Evolutionary conservation across 768 basidiomycete genomes (phyloP).

Genomic region (Phlebiopsis flavidoalba): DNA sequence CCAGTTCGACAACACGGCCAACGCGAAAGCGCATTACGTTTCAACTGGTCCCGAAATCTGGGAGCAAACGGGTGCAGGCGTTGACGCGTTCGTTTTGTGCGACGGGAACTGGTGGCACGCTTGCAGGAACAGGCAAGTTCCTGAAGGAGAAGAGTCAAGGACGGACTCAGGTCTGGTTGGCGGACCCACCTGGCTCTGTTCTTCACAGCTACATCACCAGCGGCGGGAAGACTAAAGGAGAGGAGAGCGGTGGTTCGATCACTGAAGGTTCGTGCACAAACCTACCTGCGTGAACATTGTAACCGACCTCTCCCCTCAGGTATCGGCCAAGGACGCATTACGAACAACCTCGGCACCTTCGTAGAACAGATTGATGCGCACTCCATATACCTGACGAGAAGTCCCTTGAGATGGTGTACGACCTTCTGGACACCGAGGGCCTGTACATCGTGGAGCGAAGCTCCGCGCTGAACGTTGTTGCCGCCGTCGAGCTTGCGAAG

Average conservation of each 20-base stretch:
- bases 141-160: conserved; percentile 78
- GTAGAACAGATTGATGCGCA: conserved; percentile 71
- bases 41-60: conserved; percentile 97
- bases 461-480: conserved; percentile 91
- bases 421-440: conserved; percentile 87
- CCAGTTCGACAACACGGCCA: conserved; percentile 96
- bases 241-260: conserved; percentile 82
- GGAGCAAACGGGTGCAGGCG: conserved; percentile 72
- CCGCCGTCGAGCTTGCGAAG: conserved; percentile 83
- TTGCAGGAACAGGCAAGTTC: conserved; percentile 83
- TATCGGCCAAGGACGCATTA: conserved; percentile 96
- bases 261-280: conserved; percentile 65
- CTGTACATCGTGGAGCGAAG: conserved; percentile 89
- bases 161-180: conserved; percentile 86
- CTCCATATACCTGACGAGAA: conserved; percentile 85
- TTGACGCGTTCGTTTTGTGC: conserved; percentile 93
- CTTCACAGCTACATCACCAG: conserved; percentile 77
- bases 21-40: conserved; percentile 80
- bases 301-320: conserved; percentile 40
- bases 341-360: conserved; percentile 83
- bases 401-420: conserved; percentile 90
- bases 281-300: not conserved
- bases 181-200: conserved; percentile 96
- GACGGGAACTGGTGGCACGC: conserved; percentile 94
- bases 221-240: conserved; percentile 63